phyloP scores from a whole-genome alignment of 2,329 filamentous ascomycete species.

The Parasarocladium wereldwijsianum region DNA sequence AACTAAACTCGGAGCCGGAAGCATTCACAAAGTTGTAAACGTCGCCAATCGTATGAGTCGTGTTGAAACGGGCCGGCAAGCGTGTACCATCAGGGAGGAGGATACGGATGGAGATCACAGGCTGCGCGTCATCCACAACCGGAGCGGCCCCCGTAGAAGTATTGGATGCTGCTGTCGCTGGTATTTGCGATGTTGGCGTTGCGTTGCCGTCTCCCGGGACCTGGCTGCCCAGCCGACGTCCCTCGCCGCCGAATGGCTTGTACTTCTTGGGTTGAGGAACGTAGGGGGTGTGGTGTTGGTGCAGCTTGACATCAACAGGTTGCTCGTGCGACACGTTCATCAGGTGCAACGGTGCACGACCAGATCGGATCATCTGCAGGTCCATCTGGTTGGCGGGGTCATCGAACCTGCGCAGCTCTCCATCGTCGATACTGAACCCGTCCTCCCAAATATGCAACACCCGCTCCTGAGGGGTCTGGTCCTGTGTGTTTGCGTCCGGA shows the following conservation, averaged over 20 bases:
- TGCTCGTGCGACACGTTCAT: slow-evolving; percentile 65
- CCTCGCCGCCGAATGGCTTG: slow-evolving; percentile 58
- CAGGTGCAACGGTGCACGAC: slow-evolving; percentile 61
- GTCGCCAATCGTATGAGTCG: slow-evolving; percentile 61
- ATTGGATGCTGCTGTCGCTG: slow-evolving; percentile 15
- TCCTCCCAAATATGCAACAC: slow-evolving; percentile 70
- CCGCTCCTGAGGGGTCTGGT: slow-evolving; percentile 38
- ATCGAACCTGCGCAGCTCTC: slow-evolving; percentile 62
- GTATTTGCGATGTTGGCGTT: background rate
- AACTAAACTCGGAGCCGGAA: slow-evolving; percentile 40
- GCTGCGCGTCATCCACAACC: slow-evolving; percentile 47
- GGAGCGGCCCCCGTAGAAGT: slow-evolving; percentile 16
- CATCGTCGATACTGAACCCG: slow-evolving; percentile 76
- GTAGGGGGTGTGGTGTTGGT: slow-evolving; percentile 60
- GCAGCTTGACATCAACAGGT: slow-evolving; percentile 64
- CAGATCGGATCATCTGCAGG: slow-evolving; percentile 61
- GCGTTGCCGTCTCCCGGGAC: slow-evolving; percentile 44
- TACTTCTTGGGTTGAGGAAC: slow-evolving; percentile 59
- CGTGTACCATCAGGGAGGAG: slow-evolving; percentile 66
- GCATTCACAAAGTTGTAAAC: slow-evolving; percentile 60
- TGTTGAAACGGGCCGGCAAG: slow-evolving; percentile 69
- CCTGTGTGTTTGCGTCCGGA: slow-evolving; percentile 23
- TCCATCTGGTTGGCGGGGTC: slow-evolving; percentile 61
- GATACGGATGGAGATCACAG: slow-evolving; percentile 57
- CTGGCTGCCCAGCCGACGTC: slow-evolving; percentile 62